phyloP scores from a whole-genome alignment of 75 land plant species.

The Gnetum montanum region DNA sequence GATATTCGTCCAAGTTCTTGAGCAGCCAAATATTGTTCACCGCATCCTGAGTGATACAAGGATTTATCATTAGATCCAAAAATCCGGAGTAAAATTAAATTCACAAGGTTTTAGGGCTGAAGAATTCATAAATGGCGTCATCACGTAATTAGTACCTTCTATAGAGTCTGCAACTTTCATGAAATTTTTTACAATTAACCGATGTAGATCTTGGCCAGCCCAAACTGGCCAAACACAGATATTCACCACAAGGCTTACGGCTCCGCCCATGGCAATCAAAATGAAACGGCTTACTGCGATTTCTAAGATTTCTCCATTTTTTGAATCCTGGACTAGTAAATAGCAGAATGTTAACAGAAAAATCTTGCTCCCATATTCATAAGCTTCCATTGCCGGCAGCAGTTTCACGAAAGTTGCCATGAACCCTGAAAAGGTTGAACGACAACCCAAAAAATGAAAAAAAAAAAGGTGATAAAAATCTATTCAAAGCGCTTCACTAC shows the following conservation, averaged over 20 bases:
- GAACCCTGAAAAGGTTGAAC: conserved; percentile 15
- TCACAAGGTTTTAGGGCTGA: too few relatives aligned
- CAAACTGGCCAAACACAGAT: conserved; percentile 11
- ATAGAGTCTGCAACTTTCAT: conserved; percentile 10
- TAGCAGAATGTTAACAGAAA: conserved; percentile 14
- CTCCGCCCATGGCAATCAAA: conserved; percentile 8
- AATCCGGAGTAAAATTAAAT: background rate
- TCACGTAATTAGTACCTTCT: background rate
- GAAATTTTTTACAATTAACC: conserved; percentile 3
- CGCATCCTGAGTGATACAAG: conserved; percentile 26
- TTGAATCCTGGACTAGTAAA: conserved; percentile 7
- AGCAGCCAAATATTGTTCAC: conserved; percentile 39
- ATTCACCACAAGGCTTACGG: conserved; percentile 1
- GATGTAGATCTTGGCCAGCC: conserved; percentile 20
- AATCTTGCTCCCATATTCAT: conserved; percentile 9
- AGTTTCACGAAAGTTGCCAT: conserved; percentile 2
- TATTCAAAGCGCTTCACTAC: background rate
- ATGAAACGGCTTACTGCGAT: conserved; percentile 7
- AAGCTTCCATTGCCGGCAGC: background rate
- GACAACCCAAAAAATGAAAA: background rate
- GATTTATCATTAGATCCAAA: background rate
- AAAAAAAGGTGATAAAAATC: background rate
- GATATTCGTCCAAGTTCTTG: conserved; percentile 43
- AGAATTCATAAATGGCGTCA: background rate
- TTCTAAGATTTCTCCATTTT: background rate